A percentile compares a stretch with the other conserved stretches of the same genome.
These are phyloP conservation scores for Saccharomycopsis sp. DNA, from an alignment of 805 yeast genomes.

Conservation along the genomic window DNA sequence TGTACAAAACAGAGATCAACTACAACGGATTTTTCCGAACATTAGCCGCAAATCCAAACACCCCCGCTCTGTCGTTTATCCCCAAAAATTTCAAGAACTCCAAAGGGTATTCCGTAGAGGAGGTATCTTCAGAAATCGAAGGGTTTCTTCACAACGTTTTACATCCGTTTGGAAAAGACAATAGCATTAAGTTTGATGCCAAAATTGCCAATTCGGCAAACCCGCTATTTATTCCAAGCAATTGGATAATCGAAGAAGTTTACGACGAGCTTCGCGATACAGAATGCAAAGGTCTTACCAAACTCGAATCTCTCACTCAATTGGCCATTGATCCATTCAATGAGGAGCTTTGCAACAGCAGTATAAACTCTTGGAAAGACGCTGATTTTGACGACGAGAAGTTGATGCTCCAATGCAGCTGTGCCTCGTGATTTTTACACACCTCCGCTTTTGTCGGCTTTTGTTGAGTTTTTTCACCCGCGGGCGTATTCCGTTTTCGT, in stretches of 20 bases:
- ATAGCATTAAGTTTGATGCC: not conserved
- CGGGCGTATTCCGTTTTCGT: not conserved
- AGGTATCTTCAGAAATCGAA: conserved; percentile 35
- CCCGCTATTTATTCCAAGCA: conserved; percentile 78
- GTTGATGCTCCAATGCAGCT: conserved; percentile 68
- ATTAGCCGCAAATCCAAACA: conserved; percentile 30
- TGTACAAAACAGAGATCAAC: conserved; percentile 60
- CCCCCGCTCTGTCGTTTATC: conserved; percentile 25
- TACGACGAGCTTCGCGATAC: conserved; percentile 50
- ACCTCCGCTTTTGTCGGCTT: not conserved
- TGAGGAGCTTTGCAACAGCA: no score
- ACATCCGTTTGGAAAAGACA: not conserved
- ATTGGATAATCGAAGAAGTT: conserved; percentile 83
- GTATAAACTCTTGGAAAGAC: conserved; percentile 41
- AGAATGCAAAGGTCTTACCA: conserved; percentile 40
- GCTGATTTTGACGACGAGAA: conserved; percentile 45
- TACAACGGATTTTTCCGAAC: conserved; percentile 71
- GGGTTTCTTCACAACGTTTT: conserved; percentile 20
- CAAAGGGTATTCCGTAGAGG: conserved; percentile 30
- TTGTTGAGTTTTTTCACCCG: no score
- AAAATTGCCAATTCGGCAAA: conserved; percentile 44
- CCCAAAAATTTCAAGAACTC: conserved; percentile 26
- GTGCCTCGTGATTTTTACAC: conserved; percentile 39
- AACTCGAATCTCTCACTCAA: conserved; percentile 52
- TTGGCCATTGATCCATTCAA: conserved; percentile 74